phyloP scores from a whole-genome alignment of 495 filamentous ascomycete species.

The Aspergillus sclerotioniger region DNA sequence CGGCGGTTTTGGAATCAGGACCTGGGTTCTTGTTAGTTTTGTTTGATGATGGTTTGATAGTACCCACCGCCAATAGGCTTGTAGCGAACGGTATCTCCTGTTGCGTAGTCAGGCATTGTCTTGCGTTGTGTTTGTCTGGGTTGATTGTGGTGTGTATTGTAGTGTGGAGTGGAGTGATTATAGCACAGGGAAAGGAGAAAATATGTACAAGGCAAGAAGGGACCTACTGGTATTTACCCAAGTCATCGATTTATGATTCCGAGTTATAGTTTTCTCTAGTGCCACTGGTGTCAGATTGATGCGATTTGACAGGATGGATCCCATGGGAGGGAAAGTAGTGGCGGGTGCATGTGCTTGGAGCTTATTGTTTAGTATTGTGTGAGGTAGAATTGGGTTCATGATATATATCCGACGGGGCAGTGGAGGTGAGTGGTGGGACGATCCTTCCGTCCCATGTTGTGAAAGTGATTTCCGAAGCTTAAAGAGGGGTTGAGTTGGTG shows the following conservation, averaged over 20 bases:
- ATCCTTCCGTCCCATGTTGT: no score
- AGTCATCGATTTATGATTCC: no score
- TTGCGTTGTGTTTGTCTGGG: not conserved
- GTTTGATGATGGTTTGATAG: not conserved
- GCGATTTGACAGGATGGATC: not conserved
- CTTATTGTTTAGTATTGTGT: not conserved
- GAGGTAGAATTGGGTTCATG: no score
- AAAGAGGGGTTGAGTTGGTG: no score
- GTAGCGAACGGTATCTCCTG: not conserved
- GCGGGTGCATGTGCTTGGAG: not conserved
- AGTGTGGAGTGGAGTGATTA: not conserved
- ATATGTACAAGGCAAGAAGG: not conserved
- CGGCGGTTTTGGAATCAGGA: not conserved
- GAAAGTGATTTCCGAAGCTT: no score
- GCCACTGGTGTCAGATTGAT: not conserved
- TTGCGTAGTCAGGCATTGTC: not conserved
- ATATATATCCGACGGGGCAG: no score
- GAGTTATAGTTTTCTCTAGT: not conserved
- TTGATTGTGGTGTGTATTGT: not conserved
- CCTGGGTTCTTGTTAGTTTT: not conserved
- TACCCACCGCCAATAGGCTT: not conserved
- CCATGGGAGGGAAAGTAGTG: not conserved
- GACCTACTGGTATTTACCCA: not conserved
- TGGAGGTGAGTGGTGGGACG: no score
- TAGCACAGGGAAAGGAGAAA: not conserved